phyloP scores from a whole-genome alignment of 371 early-diverging fungal genomes.

The Actinomortierella wolfii region DNA sequence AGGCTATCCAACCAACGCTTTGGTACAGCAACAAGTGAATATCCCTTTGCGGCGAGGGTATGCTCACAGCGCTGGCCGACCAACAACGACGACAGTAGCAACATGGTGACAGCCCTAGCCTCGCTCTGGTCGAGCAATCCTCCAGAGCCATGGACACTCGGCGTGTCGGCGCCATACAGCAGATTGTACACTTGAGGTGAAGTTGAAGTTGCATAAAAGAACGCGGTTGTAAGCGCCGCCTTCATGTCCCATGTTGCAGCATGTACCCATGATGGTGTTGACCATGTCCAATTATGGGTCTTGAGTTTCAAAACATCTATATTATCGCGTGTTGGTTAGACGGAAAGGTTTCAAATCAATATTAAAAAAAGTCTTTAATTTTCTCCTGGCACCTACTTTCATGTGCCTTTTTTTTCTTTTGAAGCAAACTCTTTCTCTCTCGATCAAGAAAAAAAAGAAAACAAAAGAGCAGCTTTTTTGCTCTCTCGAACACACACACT shows the following conservation, averaged over 20 bases:
- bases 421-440: no score
- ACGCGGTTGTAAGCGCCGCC: constrained; percentile 28
- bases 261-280: constrained; percentile 23
- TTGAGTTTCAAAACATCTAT: constrained; percentile 31
- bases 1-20: background rate
- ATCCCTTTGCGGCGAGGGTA: constrained; percentile 6
- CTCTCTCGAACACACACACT: no score
- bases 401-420: no score
- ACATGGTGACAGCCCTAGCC: constrained; percentile 42
- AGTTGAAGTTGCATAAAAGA: constrained; percentile 42
- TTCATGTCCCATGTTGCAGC: constrained; percentile 42
- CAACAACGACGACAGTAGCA: constrained; percentile 33
- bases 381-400: no score
- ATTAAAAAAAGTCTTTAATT: background rate
- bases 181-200: constrained; percentile 25
- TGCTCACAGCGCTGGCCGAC: constrained; percentile 32
- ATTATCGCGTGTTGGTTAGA: no score
- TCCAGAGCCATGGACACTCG: background rate
- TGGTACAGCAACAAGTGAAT: background rate
- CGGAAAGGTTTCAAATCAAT: background rate
- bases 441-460: background rate
- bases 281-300: constrained; percentile 29
- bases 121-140: constrained; percentile 31
- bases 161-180: constrained; percentile 5
- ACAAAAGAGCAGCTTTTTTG: background rate